Evolutionary conservation across 2,329 filamentous ascomycete genomes (phyloP).

Genomic region (Leptodontidium sp.): DNA sequence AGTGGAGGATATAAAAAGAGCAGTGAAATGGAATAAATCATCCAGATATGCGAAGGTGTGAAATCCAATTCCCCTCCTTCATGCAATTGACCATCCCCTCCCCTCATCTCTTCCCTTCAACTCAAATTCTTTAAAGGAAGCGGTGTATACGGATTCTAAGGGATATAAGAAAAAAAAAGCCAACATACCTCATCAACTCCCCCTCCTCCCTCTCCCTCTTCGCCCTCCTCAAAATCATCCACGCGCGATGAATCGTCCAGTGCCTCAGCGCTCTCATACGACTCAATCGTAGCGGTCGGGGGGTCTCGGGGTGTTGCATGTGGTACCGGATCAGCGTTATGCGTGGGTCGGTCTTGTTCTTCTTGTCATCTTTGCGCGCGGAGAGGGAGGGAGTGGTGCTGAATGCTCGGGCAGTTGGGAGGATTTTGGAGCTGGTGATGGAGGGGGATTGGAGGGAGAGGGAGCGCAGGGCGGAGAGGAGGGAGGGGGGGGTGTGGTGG

Average conservation of each 20-base stretch:
- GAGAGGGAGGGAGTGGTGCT: constrained; percentile 30
- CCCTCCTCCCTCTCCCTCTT: constrained; percentile 68
- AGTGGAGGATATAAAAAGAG: too few species aligned
- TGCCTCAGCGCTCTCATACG: constrained; percentile 89
- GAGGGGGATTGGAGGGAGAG: constrained; percentile 24
- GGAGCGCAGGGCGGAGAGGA: constrained; percentile 41
- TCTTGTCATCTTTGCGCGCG: constrained; percentile 27
- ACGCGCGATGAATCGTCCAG: constrained; percentile 99
- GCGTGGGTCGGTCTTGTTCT: constrained; percentile 26
- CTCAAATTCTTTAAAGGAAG: too few species aligned
- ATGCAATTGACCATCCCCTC: background rate
- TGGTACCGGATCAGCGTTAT: constrained; percentile 61
- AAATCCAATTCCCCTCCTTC: too few species aligned
- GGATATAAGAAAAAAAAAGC: background rate
- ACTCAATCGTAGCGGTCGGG: constrained; percentile 84
- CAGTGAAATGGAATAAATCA: too few species aligned
- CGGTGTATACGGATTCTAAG: too few species aligned
- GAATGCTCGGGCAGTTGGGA: constrained; percentile 33
- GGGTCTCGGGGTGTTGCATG: constrained; percentile 72
- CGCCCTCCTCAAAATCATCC: constrained; percentile 80
- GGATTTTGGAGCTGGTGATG: constrained; percentile 4
- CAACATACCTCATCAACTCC: constrained; percentile 74
- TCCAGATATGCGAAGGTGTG: too few species aligned
- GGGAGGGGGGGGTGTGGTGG: constrained; percentile 29
- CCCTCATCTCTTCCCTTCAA: background rate